Percentiles rank a stretch among this genome's conserved stretches.
phyloP scores from a whole-genome alignment of 331 rosid genomes.

The Arachis monticola region DNA sequence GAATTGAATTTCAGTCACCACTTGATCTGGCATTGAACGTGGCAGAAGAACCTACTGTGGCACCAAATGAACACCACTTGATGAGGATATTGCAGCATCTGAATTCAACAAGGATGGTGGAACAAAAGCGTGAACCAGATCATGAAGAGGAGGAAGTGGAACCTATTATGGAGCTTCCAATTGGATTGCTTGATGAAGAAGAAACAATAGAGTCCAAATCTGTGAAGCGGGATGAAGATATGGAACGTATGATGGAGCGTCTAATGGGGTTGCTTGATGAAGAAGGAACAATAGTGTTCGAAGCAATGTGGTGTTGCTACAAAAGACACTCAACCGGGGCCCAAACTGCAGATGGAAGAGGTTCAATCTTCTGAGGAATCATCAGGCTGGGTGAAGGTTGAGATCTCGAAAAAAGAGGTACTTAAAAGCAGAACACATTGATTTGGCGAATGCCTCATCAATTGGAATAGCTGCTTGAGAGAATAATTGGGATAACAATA shows the following conservation, averaged over 20 bases:
- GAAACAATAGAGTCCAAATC: background rate
- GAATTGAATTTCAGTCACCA: background rate
- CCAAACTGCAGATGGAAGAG: slow-evolving; percentile 23
- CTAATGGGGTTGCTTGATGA: slow-evolving; percentile 40
- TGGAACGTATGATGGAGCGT: background rate
- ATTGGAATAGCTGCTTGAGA: too few relatives aligned
- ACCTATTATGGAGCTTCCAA: background rate
- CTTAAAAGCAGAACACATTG: too few relatives aligned
- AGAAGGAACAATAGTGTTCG: background rate
- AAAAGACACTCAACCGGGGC: slow-evolving; percentile 21
- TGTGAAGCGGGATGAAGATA: slow-evolving; percentile 8
- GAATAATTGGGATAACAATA: too few relatives aligned
- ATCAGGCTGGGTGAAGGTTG: slow-evolving; percentile 20
- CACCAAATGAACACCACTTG: background rate
- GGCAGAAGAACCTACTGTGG: slow-evolving; percentile 3
- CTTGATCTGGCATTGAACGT: slow-evolving; percentile 1
- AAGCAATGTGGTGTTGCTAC: slow-evolving; percentile 12
- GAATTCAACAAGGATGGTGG: too few relatives aligned
- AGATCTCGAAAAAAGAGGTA: too few relatives aligned
- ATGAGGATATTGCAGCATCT: background rate
- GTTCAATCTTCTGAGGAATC: slow-evolving; percentile 27
- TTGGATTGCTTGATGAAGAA: slow-evolving; percentile 28
- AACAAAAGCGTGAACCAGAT: too few relatives aligned
- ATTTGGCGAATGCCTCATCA: too few relatives aligned
- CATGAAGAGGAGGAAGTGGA: too few relatives aligned